A percentile compares a stretch with the other conserved stretches of the same genome.
phyloP scores from a whole-genome alignment of 306 rosid species.

The Aeschynomene evenia region DNA sequence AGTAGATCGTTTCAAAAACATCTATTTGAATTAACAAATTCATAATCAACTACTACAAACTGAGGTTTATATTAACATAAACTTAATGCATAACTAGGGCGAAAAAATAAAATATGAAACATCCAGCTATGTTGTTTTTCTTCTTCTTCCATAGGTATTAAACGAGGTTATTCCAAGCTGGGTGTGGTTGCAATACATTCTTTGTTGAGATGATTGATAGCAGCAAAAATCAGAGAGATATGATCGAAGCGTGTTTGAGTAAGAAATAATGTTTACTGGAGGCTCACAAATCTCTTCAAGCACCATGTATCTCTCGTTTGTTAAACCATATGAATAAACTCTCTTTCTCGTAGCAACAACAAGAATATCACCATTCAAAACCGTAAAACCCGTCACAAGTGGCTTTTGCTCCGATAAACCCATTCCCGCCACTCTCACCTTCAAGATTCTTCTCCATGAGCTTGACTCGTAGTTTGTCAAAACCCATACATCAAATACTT shows the following conservation, averaged over 20 bases:
- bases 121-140: not conserved
- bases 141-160: too few relatives aligned
- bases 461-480: not conserved
- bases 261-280: not conserved
- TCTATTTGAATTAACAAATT: not conserved
- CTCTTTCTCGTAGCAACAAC: not conserved
- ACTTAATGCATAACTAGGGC: not conserved
- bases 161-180: too few relatives aligned
- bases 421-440: slow-evolving; percentile 19
- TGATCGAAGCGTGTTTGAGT: not conserved
- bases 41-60: not conserved
- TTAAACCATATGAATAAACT: not conserved
- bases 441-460: not conserved
- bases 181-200: not conserved
- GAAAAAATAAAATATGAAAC: too few relatives aligned
- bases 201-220: too few relatives aligned
- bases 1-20: too few relatives aligned
- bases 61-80: not conserved
- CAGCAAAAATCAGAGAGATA: too few relatives aligned
- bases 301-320: not conserved
- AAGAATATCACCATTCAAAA: slow-evolving; percentile 5
- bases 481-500: not conserved
- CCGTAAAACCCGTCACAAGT: not conserved
- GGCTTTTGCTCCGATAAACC: not conserved
- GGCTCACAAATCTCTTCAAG: not conserved